Base-by-base conservation (phyloP, 257 asterid genomes). In the Primulina tabacum region DNA sequence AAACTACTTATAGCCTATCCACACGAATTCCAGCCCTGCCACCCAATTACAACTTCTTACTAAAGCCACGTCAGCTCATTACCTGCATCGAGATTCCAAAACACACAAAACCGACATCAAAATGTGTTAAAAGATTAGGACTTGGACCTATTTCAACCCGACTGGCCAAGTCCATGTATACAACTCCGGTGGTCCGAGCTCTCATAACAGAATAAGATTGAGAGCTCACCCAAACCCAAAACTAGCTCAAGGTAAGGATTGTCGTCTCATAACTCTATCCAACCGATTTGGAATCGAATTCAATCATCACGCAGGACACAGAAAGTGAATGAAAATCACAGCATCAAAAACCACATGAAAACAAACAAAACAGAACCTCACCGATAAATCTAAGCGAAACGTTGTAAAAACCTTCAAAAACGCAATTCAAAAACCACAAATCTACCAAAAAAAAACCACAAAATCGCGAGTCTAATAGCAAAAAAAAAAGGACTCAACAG, bases 331-430 rank as follows among this genome's bases (percentile, higher is more conserved):
- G 18, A 4, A 37, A 24, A 50, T 64, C 35, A 69, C 59, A 34
- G 16, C 18, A 69, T 16, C 55, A 34, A 55, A 24, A 59, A 21
- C 6, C 28, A 16, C 17, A 18, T 17, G 28, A 33, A 40, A 55
- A 18, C 62, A 34, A 26, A 34, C 1, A 24, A n/a, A 11, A 35
- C 50, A 38, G 37, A 33, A 33, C 26, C 73, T 67, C 56, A 67
- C 78, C 64, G 35, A 29, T 52, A 61, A 73, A 74, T 74, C 65
- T 33, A 73, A 40, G 7, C 65, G 26, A 58, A 14, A 56, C 28
- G 18, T 32, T 34, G 14, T 17, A 50, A n/a, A 52, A 28, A 67
- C n/a, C 33, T 50, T 8, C 21, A 28, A 14, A n/a, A 6, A 47
- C 12, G 20, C 7, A 24, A 1, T 12, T 17, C 32, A 29, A 57